A percentile compares a stretch with the other conserved stretches of the same genome.
phyloP scores from a whole-genome alignment of 1,284 basidiomycete species.

The Ganoderma lucidum region DNA sequence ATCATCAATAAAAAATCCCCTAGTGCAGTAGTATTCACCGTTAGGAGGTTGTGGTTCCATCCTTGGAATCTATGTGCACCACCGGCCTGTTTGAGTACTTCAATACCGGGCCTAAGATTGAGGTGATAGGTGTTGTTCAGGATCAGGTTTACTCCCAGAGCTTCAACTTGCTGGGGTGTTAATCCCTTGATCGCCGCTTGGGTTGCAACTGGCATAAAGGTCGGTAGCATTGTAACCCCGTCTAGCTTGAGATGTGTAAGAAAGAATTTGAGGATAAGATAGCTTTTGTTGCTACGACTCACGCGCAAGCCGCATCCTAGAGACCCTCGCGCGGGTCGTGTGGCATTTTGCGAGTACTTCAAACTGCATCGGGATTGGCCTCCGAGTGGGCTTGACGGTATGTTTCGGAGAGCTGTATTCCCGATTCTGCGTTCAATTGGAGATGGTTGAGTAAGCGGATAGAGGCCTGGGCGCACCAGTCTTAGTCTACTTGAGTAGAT shows the following conservation, averaged over 20 bases:
- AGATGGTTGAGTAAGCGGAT: background rate
- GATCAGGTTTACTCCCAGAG: constrained; percentile 79
- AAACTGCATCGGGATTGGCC: constrained; percentile 66
- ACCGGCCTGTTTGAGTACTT: constrained; percentile 74
- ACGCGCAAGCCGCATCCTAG: constrained; percentile 78
- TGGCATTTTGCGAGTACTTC: constrained; percentile 80
- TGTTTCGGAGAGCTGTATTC: background rate
- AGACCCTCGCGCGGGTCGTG: constrained; percentile 81
- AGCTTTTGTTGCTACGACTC: constrained; percentile 38
- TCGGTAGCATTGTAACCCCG: constrained; percentile 81
- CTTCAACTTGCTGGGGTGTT: constrained; percentile 84
- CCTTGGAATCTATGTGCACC: constrained; percentile 88
- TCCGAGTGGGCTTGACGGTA: constrained; percentile 10
- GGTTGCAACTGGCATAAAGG: constrained; percentile 92
- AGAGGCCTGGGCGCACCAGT: background rate
- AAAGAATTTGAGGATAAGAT: constrained; percentile 4
- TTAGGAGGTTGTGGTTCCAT: constrained; percentile 84
- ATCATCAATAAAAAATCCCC: background rate
- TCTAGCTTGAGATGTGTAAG: constrained; percentile 51
- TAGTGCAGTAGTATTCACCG: constrained; percentile 48
- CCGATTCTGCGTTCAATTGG: background rate
- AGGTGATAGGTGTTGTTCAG: constrained; percentile 90
- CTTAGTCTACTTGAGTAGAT: background rate
- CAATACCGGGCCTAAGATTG: constrained; percentile 78
- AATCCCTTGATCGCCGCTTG: constrained; percentile 89